phyloP scores from a whole-genome alignment of 179 eudicot species.

The Carnegiea gigantea region DNA sequence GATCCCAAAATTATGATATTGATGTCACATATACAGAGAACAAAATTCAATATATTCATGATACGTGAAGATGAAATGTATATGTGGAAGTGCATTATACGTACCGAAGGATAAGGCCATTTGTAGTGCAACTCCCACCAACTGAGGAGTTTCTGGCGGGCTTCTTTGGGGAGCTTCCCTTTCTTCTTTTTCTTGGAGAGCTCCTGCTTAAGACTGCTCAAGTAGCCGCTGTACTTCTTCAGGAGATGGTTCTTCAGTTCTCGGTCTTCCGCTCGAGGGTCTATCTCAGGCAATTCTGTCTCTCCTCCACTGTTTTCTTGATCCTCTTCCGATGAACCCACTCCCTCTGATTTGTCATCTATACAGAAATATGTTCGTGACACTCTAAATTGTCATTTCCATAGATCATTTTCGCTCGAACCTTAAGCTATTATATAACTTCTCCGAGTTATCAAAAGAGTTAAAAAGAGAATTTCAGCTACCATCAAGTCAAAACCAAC shows the following conservation, averaged over 20 bases:
- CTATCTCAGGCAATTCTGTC: slow-evolving; percentile 61
- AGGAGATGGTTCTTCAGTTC: slow-evolving; percentile 75
- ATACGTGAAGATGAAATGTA: too few species aligned
- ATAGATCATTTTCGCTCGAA: too few species aligned
- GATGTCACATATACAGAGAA: too few species aligned
- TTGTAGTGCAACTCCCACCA: slow-evolving; percentile 91
- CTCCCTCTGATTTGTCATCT: slow-evolving; percentile 78
- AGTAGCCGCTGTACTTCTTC: slow-evolving; percentile 73
- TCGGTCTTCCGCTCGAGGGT: slow-evolving; percentile 77
- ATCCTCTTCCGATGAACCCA: slow-evolving; percentile 84
- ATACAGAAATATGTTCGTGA: neutral
- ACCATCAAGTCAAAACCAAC: too few species aligned
- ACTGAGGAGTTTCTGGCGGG: slow-evolving; percentile 67
- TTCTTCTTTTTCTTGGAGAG: slow-evolving; percentile 89
- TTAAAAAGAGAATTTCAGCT: too few species aligned
- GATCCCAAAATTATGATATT: too few species aligned
- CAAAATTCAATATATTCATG: too few species aligned
- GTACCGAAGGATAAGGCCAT: slow-evolving; percentile 93
- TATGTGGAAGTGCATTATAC: neutral
- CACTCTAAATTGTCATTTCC: too few species aligned
- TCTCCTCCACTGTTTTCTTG: slow-evolving; percentile 77
- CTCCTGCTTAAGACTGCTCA: slow-evolving; percentile 79
- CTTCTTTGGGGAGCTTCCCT: slow-evolving; percentile 82
- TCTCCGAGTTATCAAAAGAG: too few species aligned
- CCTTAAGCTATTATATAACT: too few species aligned